Evolutionary conservation across 2,329 filamentous ascomycete genomes (phyloP), one percentile per base, ranked within the genome.

Genomic region (Verticillium dahliae): DNA sequence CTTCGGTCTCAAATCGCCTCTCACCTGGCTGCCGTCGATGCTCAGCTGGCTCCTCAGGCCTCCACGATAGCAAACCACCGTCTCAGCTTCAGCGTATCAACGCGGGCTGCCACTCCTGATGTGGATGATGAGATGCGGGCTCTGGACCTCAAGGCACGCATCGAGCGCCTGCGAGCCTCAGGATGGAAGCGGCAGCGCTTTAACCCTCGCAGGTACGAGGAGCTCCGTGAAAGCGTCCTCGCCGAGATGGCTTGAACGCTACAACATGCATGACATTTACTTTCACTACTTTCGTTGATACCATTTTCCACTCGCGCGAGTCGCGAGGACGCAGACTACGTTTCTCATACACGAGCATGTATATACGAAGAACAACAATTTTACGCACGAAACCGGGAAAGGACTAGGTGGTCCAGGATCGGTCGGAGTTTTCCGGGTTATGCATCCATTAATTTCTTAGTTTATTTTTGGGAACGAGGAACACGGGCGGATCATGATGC

Each of bases 131-230:
- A 78, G 60, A 65, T 73, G 60, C 74, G 74, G 18, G 66, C 67
- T 1, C 67, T 76, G 18, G 80, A 83, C 38, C 71, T 84, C 2
- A 74, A 76, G 62, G 75, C 80, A 6, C 78, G 84, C 31, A 85
- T 86, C 65, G 81, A 84, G 71, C 76, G 80, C 10, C 72, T 87
- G 11, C 78, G 82, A 22, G 78, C 78, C n/a, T 76, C 68, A 58
- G 83, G 83, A 2, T 86, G 84, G 84, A 78, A 78, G 67, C 74
- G 84, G 34, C 79, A 79, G 65, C 78, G 84, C 27, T 87, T 87
- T 65, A 80, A 87, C 63, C 72, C 74, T 6, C 70, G 73, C 55
- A 76, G 81, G 41, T 86, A 87, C 67, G 80, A 84, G 68, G 76
- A 76, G 22, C 73, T 86, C 9, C 74, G 81, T 14, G 80, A 82